Evolutionary conservation across 257 asterid genomes (phyloP).

Genomic region (Solanum chaucha): DNA sequence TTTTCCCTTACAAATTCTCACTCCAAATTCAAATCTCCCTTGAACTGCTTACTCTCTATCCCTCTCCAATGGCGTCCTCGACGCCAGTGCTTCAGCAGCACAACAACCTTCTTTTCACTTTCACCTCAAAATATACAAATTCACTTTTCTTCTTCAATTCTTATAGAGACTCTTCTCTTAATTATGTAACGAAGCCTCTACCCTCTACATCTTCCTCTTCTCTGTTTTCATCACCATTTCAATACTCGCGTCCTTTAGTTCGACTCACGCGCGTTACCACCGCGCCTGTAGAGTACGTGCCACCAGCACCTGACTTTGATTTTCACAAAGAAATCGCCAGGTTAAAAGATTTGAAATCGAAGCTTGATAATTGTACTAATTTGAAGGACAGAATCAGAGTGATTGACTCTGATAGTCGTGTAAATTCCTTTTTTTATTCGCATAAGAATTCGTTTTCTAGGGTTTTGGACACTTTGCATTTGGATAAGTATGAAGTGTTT

Average conservation of each 20-base stretch:
- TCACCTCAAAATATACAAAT: not conserved
- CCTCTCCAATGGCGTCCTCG: slow-evolving; percentile 44
- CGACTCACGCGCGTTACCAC: slow-evolving; percentile 55
- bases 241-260: slow-evolving; percentile 1
- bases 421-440: slow-evolving; percentile 33
- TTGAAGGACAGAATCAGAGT: slow-evolving; percentile 34
- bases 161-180: slow-evolving; percentile 11
- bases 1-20: slow-evolving; percentile 4
- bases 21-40: slow-evolving; percentile 11
- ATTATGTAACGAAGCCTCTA: slow-evolving; percentile 12
- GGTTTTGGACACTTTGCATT: slow-evolving; percentile 29
- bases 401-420: slow-evolving; percentile 58
- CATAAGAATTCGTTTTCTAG: slow-evolving; percentile 25
- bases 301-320: slow-evolving; percentile 57
- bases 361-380: slow-evolving; percentile 27
- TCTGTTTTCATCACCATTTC: slow-evolving; percentile 12
- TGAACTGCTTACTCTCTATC: not conserved
- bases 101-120: slow-evolving; percentile 12
- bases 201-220: slow-evolving; percentile 23
- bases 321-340: slow-evolving; percentile 54
- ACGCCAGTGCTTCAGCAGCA: slow-evolving; percentile 24
- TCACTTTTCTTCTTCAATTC: slow-evolving; percentile 22
- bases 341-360: slow-evolving; percentile 34
- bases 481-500: slow-evolving; percentile 48
- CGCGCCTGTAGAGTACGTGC: slow-evolving; percentile 64